A percentile compares a stretch with the other conserved stretches of the same genome.
Evolutionary conservation across 116 monocot species (phyloP).

Genomic region (Dioscorea cayenensis): DNA sequence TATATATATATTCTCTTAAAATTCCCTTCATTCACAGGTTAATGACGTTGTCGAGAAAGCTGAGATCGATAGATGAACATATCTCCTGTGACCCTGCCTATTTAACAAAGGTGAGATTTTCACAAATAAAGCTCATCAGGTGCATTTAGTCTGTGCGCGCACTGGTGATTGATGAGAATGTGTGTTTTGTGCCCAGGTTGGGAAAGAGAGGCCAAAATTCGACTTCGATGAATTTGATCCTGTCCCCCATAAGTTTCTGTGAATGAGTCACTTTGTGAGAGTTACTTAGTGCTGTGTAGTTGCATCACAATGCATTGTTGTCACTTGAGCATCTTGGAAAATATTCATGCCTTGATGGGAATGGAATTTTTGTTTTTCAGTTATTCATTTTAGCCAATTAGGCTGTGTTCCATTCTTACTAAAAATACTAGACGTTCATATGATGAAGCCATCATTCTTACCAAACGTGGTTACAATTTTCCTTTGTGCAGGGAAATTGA

Average conservation of each 20-base stretch:
- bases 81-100: conserved; percentile 87
- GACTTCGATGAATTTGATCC: conserved; percentile 91
- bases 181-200: conserved; percentile 34
- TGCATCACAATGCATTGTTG: no score
- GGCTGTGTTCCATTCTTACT: no score
- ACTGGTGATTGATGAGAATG: neutral
- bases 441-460: no score
- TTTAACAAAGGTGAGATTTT: conserved; percentile 51
- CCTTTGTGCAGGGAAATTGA: no score
- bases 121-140: neutral
- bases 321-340: no score
- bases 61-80: conserved; percentile 65
- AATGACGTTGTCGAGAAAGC: conserved; percentile 77
- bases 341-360: no score
- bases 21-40: conserved; percentile 30
- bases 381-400: no score
- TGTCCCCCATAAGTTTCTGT: conserved; percentile 66
- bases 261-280: neutral
- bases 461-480: no score
- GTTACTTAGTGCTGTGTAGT: no score
- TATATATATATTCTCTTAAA: neutral
- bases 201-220: conserved; percentile 65
- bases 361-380: no score
- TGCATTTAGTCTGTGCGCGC: neutral
- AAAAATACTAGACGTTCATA: no score